Evolutionary conservation across 148 eudicot species (phyloP), one percentile per base, ranked within the genome.

Genomic region (Vaccinium corymbosum): DNA sequence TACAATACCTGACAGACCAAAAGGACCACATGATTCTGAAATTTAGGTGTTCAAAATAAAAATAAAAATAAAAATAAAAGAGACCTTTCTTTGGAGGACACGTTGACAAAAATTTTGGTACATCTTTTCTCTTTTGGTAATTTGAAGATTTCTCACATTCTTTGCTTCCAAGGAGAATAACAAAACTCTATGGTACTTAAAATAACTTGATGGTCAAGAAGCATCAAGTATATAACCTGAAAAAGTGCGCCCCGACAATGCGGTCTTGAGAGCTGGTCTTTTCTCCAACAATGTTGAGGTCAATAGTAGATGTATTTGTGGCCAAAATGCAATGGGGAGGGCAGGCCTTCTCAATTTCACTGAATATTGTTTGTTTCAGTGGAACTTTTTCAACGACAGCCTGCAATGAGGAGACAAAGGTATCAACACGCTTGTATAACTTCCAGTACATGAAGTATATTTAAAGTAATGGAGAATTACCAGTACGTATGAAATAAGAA

Each of bases 301-400:
- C 95, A 89, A 96, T 96, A 55, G 98, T 94, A 22, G 98, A 94
- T 55, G 99, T 96, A 84, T 96, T 96, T 86, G 98, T 77, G 57
- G 99, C 98, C 92, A 96, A 91, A 86, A 96, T 93, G 89, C 99
- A 96, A 89, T 93, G 99, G 46, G 97, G 92, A 80, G 99, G 94
- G 84, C 98, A 94, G 70, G 75, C 88, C 90, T 93, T 93, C 90
- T 96, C 99, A 85, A 96, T 89, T 71, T 96, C 99, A 80, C 92
- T 86, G 88, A 96, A 96, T 76, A 96, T 93, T 48, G 81, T 86
- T 90, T 94, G 99, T 80, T 96, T 96, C 84, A 96, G 89, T 3
- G 94, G 80, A 84, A 96, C 83, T 76, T 92, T 93, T 86, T 96
- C 99, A 72, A 93, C 84, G 80, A 94, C 98, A 78, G 98, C 99